Conservation (phyloP, 768 basidiomycete species). For the Mycena epipterygia region DNA sequence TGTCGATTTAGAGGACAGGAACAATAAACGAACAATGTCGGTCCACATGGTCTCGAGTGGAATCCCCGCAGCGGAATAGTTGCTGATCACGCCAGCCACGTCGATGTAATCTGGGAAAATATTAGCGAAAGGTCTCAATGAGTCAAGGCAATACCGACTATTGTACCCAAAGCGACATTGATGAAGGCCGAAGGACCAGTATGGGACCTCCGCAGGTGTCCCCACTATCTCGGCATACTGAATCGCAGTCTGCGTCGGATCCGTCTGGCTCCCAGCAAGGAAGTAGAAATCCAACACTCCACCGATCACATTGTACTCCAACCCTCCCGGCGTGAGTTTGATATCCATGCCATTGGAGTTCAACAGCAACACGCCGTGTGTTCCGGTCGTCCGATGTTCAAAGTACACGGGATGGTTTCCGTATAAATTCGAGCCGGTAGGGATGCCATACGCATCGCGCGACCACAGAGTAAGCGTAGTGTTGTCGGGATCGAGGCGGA, state of each 20-base stretch:
- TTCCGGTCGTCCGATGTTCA: constrained; percentile 74
- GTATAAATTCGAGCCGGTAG: constrained; percentile 74
- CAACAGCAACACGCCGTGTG: constrained; percentile 78
- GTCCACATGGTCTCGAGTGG: constrained; percentile 88
- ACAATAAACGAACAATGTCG: constrained; percentile 64
- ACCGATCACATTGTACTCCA: constrained; percentile 86
- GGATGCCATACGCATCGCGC: constrained; percentile 73
- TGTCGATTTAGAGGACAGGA: background rate
- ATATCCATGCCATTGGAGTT: constrained; percentile 86
- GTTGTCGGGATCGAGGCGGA: constrained; percentile 67
- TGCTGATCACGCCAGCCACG: constrained; percentile 71
- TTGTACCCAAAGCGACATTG: constrained; percentile 81
- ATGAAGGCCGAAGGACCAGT: constrained; percentile 81
- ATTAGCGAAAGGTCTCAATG: background rate
- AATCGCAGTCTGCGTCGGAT: constrained; percentile 69
- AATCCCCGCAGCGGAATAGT: constrained; percentile 71
- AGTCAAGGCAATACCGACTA: constrained; percentile 47
- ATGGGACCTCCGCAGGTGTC: constrained; percentile 77
- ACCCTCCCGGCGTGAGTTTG: constrained; percentile 66
- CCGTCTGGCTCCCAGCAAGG: constrained; percentile 72
- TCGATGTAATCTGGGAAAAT: constrained; percentile 66
- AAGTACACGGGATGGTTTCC: constrained; percentile 82
- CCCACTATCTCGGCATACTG: constrained; percentile 82
- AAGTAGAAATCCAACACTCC: constrained; percentile 87
- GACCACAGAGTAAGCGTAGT: constrained; percentile 72